Evolutionary conservation across 257 asterid genomes (phyloP), one percentile per base, ranked within the genome.

Genomic region (Jacaranda mimosifolia): DNA sequence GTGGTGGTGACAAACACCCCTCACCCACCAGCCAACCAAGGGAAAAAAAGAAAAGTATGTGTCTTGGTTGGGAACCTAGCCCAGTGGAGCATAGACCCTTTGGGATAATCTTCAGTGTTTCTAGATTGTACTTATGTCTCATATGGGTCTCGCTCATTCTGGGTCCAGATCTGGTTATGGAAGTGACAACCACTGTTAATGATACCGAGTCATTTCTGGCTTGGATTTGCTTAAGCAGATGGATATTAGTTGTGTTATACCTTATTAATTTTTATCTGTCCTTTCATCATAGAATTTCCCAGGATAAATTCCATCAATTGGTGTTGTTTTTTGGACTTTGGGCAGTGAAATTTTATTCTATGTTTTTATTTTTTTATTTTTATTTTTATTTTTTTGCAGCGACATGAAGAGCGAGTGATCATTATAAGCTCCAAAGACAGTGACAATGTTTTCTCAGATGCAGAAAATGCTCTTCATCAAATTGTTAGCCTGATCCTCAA

Each of bases 391-490:
- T 70, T 26, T 80, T 70, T 78, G 80, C 91, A 93, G 99, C 86
- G 97, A 68, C 89, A 93, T 79, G 99, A 96, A 86, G 99, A 93
- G 76, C 84, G 98, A 70, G 98, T 93, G 52, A 93, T 93, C 79
- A 96, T 96, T 74, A 91, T 93, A 77, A 96, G 98, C 82, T 96
- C 99, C 48, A 88, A 88, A 83, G 96, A 90, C 81, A 91, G 83
- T 68, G 97, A 87, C 48, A 75, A 73, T 45, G 71, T 76, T 36
- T 89, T 88, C 77, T 91, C 92, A 74, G 98, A 96, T 81, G 96
- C 99, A n/a, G 99, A 96, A 83, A 85, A 88, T 80, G 99, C 98
- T 52, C 98, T 96, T 85, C 98, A 90, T 84, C 97, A 91, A 80
- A 93, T 96, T 69, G 94, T 93, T 80, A 87, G 83, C 76, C 82